Percentiles rank a stretch among this genome's conserved stretches.
phyloP scores from a whole-genome alignment of 2,329 filamentous ascomycete genomes.

The Botryotinia narcissicola region DNA sequence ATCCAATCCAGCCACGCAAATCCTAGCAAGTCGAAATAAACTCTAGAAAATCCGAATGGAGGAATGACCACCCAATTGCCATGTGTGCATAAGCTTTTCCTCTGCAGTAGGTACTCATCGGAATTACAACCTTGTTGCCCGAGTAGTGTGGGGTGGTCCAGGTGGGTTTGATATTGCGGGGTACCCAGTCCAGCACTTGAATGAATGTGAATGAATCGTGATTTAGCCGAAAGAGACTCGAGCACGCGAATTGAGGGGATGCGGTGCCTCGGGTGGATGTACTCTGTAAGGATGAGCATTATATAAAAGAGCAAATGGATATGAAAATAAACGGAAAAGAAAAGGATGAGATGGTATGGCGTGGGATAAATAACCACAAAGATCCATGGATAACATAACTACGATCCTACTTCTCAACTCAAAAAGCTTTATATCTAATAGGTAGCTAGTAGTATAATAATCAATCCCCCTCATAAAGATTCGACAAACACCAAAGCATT shows the following conservation, averaged over 20 bases:
- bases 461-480: too few relatives aligned
- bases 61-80: slow-evolving; percentile 5
- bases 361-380: neutral
- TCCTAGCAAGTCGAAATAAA: neutral
- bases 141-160: neutral
- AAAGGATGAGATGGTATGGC: too few relatives aligned
- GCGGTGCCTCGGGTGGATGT: neutral
- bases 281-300: neutral
- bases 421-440: neutral
- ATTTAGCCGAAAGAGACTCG: neutral
- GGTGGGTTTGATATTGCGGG: slow-evolving; percentile 1
- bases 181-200: neutral
- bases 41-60: neutral
- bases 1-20: neutral
- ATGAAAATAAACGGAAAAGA: too few relatives aligned
- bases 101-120: slow-evolving; percentile 2
- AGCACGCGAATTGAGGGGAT: neutral
- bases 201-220: neutral
- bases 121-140: neutral
- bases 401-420: neutral
- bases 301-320: neutral
- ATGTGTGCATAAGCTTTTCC: neutral
- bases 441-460: neutral
- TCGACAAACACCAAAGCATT: neutral
- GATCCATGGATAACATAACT: neutral